Base-by-base conservation (phyloP, 1,284 basidiomycete species). In the Cryptococcus sp. region DNA sequence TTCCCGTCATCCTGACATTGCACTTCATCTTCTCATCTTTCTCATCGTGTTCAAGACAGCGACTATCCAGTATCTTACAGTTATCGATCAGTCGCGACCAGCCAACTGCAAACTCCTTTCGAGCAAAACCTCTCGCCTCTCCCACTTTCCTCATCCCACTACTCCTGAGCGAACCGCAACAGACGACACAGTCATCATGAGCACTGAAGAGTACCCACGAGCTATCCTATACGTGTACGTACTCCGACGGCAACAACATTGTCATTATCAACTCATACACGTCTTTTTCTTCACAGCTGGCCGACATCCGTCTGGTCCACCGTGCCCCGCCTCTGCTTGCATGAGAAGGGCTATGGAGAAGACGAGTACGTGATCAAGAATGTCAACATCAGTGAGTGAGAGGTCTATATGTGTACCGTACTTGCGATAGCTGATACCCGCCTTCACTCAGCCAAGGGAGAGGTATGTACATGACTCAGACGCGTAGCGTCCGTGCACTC, bases 261-360 rank as follows among this genome's bases (percentile, higher is more conserved):
- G 13, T 4, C 30, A 35, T 35, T 2, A 13, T 35, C 10, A 8
- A 10, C 30, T 35, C 8, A 35, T 8, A 35, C 30, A 35, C 30
- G 25, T 47, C 20, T 40, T 23, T 40, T 22, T 13, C 42, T 5
- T n/a, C 22, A 5, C 55, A 76, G 74, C 19, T 79, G 76, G 75
- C 73, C 71, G 1, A 67, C 71, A 15, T 77, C 74, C 8, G 78
- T 79, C 17, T 77, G 79, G 75, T 72, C 73, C 10, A 75, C 75
- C 2, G 78, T 80, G 0, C 79, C 80, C 0, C 62, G 70, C 5
- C 64, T 81, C 2, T 77, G 76, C 15, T 64, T 80, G 7, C 19
- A 63, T 20, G 80, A 81, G 62, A 81, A 81, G 65, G 77, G 78
- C 11, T 81, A 79, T 63, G 66, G 66, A 7, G 73, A 75, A 16